Percentiles rank a stretch among this genome's conserved stretches.
These are phyloP conservation scores for Endocladia muricata DNA, from an alignment of 31 red algal species.

Conservation along the genomic window DNA sequence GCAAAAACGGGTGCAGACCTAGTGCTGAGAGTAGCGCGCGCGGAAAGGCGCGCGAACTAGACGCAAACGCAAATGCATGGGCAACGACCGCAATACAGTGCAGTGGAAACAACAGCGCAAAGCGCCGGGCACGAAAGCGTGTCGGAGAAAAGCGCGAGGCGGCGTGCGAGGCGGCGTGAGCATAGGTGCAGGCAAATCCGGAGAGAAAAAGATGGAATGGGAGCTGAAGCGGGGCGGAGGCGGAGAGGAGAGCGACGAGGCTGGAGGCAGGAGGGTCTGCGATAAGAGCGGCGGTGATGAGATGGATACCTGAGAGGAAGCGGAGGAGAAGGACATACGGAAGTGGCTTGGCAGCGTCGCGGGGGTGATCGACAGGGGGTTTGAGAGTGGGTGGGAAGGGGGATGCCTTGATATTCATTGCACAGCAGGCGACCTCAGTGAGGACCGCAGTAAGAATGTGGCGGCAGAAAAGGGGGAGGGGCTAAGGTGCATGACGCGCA, in stretches of 20 bases:
- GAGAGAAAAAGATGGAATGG: conserved; percentile 11
- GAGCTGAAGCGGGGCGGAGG: background rate
- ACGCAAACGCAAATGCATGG: conserved; percentile 15
- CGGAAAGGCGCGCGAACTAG: conserved; percentile 8
- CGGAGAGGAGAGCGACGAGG: background rate
- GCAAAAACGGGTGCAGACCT: background rate
- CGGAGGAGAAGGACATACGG: background rate
- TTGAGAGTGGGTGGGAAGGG: too few species aligned
- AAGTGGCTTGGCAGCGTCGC: background rate
- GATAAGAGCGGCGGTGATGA: background rate
- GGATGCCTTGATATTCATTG: too few species aligned
- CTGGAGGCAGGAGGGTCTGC: background rate
- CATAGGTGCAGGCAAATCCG: background rate
- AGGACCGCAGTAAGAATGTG: too few species aligned
- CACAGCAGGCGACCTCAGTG: too few species aligned
- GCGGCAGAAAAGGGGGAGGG: too few species aligned
- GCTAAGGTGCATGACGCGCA: too few species aligned
- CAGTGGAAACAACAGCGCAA: background rate
- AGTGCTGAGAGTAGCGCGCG: conserved; percentile 9
- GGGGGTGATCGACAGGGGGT: too few species aligned
- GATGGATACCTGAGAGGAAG: conserved; percentile 8
- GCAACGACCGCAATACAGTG: conserved; percentile 1
- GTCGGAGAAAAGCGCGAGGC: background rate
- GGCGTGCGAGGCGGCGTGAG: background rate
- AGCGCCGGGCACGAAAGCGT: background rate